Evolutionary conservation across 805 yeast genomes (phyloP), one percentile per base, ranked within the genome.

Genomic region (Scheffersomyces spartinae): DNA sequence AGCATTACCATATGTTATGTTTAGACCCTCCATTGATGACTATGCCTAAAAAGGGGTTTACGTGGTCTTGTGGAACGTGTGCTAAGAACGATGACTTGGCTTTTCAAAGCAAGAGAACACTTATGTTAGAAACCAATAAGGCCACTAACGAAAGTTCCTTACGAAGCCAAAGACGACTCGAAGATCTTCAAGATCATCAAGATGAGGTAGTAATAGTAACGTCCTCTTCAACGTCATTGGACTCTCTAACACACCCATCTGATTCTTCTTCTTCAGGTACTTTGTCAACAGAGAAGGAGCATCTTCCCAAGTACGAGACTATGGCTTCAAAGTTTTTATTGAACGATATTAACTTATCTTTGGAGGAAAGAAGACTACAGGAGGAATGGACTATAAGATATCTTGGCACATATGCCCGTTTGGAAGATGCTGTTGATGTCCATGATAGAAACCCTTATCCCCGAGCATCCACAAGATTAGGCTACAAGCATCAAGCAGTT

Each of bases 61-160:
- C 84, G 6, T 86, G 95, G 95, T 68, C 83, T 14, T 85, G 96
- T 57, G 86, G 82, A 15, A 46, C 57, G 4, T 85, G 96, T 53
- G 63, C 76, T n/a, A 68, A 71, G 36, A 64, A 57, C 17, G 65
- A 68, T 26, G 78, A 74, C 24, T 34, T 52, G 17, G 61, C 56
- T 29, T 47, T 57, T 29, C 57, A 52, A 28, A 47, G 48, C 36
- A 62, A 47, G 36, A 50, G 49, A 18, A 47, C 47, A 27, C 30
- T 60, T 28, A 60, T 60, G 65, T 45, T 60, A 22, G n/a, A n/a
- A n/a, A n/a, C n/a, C n/a, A n/a, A n/a, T n/a, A n/a, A n/a, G n/a
- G n/a, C n/a, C n/a, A n/a, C n/a, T n/a, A n/a, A n/a, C n/a, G n/a
- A n/a, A n/a, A n/a, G n/a, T n/a, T n/a, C n/a, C n/a, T n/a, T n/a